Base-by-base conservation (phyloP, 768 basidiomycete species). In the Cantharellus anzutake region DNA sequence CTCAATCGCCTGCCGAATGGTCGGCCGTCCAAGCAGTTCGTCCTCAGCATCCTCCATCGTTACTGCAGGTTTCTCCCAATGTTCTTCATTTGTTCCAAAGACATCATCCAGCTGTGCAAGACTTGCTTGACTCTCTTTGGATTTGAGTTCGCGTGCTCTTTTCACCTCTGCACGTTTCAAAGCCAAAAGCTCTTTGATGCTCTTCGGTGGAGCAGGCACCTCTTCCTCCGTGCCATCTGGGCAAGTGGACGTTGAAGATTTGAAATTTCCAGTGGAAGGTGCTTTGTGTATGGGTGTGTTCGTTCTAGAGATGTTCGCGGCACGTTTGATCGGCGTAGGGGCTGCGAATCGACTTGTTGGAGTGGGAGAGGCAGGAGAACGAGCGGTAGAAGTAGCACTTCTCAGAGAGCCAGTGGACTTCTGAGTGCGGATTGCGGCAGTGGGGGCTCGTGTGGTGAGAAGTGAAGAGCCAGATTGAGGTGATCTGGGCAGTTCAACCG, bases 21-120 rank as follows among this genome's bases (percentile, higher is more conserved):
- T 62, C 35, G 37, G 2, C 20, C 62, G 44, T 39, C 62, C 59
- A 61, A 68, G 53, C 61, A 68, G 51, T 62, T 66, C 37, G 65
- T 67, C 60, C 62, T 66, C 20, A 60, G 65, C 4, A 61, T 60
- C 3, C 62, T 66, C 20, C 60, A 61, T 4, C 38, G 63, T 5
- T 35, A 48, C 35, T 64, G 62, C 1, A 53, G 66, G 7, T 29
- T 40, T 40, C 35, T 41, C 58, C n/a, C 41, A 60, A 60, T 56
- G 44, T 16, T 50, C 60, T 44, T 60, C 42, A 34, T 59, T 58
- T 34, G 59, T 41, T 2, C 35, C 57, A 38, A 37, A 20, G 7
- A 44, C 35, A n/a, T 39, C 38, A 2, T 48, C 53, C 39, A 35
- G 37, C 5, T 11, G 48, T 20, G 37, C 51, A 51, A 16, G 20